Conservation (phyloP, 805 yeast genomes). For the Wickerhamomyces sydowiorum region DNA sequence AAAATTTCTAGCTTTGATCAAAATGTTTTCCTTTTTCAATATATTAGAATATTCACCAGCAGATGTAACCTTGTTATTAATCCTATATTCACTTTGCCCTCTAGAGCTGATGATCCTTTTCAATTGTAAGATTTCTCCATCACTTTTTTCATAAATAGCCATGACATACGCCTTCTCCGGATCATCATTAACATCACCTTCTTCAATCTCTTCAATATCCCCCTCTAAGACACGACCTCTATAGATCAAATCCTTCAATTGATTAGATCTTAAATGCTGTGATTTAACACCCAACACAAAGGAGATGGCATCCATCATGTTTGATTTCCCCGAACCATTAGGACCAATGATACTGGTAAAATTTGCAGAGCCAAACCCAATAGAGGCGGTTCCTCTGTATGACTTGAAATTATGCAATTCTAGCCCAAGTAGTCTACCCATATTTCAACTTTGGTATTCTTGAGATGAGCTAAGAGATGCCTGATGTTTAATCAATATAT, state of each 20-base stretch:
- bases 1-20: constrained; percentile 86
- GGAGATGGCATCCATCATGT: constrained; percentile 95
- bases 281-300: constrained; percentile 87
- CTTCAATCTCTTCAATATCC: constrained; percentile 20
- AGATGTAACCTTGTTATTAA: constrained; percentile 56
- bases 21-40: constrained; percentile 71
- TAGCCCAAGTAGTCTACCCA: constrained; percentile 81
- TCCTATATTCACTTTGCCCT: constrained; percentile 64
- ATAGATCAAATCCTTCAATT: constrained; percentile 72
- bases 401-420: constrained; percentile 89
- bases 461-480: no score
- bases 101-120: constrained; percentile 52
- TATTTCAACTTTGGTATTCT: no score
- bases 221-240: constrained; percentile 50
- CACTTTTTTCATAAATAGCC: constrained; percentile 64
- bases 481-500: no score
- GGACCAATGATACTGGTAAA: constrained; percentile 96
- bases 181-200: constrained; percentile 16
- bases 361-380: constrained; percentile 77
- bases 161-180: constrained; percentile 61
- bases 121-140: constrained; percentile 53
- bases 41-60: constrained; percentile 60
- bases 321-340: constrained; percentile 97
- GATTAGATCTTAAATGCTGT: constrained; percentile 66
- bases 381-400: constrained; percentile 65